Conservation (phyloP, 495 filamentous ascomycete species). For the Staphylotrichum longicolle region DNA sequence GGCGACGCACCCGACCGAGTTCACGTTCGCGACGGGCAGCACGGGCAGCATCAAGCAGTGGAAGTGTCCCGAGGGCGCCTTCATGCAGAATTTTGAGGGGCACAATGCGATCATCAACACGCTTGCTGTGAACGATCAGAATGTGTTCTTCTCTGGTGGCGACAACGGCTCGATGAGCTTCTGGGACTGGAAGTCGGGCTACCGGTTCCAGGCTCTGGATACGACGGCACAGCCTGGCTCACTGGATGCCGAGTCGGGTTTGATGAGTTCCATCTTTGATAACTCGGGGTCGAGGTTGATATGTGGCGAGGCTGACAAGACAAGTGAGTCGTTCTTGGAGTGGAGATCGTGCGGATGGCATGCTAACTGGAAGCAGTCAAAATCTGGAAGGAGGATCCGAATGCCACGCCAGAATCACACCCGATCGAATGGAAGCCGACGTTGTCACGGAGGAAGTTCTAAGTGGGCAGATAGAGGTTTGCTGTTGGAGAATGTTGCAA, state of each 20-base stretch:
- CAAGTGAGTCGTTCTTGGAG: slow-evolving; percentile 50
- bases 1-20: slow-evolving; percentile 84
- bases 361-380: slow-evolving; percentile 60
- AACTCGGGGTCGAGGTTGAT: slow-evolving; percentile 84
- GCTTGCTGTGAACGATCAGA: slow-evolving; percentile 88
- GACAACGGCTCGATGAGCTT: slow-evolving; percentile 97
- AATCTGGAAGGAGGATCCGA: slow-evolving; percentile 89
- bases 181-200: slow-evolving; percentile 98
- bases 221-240: slow-evolving; percentile 92
- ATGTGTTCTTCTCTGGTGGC: slow-evolving; percentile 90
- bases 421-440: slow-evolving; percentile 92
- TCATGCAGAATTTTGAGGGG: slow-evolving; percentile 99
- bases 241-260: slow-evolving; percentile 87
- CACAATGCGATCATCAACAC: slow-evolving; percentile 97
- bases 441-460: slow-evolving; percentile 54
- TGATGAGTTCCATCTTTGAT: slow-evolving; percentile 92
- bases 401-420: slow-evolving; percentile 86
- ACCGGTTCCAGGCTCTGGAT: slow-evolving; percentile 82
- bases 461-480: background rate
- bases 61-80: slow-evolving; percentile 97
- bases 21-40: slow-evolving; percentile 91
- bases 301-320: slow-evolving; percentile 95
- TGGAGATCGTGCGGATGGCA: background rate
- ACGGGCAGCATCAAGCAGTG: slow-evolving; percentile 97
- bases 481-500: background rate